Evolutionary conservation across 2,329 filamentous ascomycete genomes (phyloP), one percentile per base, ranked within the genome.

Genomic region (Colletotrichum australisinense): DNA sequence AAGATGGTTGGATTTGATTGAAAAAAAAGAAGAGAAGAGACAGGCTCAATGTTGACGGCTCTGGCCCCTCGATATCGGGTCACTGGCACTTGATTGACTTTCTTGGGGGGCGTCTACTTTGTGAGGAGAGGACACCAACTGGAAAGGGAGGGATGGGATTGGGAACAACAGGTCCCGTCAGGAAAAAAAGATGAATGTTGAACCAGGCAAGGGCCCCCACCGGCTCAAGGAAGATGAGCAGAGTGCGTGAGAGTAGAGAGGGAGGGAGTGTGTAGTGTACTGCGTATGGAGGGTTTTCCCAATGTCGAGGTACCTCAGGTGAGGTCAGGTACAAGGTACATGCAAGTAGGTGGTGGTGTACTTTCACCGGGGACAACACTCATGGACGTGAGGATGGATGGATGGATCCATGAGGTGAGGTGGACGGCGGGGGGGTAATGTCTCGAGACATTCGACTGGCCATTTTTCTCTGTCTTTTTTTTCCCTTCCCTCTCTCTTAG

Each of bases 111-210:
- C 52, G 52, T 65, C 49, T 42, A 63, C 53, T 63, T 69, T 72
- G 66, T 64, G 63, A 69, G 63, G 71, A 69, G 52, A 70, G 55
- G 55, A 70, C 63, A 65, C 32, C 49, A 65, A 65, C 63, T 57
- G n/a, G n/a, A 38, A 30, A 52, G 56, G 67, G 60, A 66, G 28
- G 71, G 60, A 49, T 59, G 60, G 55, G 70, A 73, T 69, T 69
- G 66, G 72, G 73, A 67, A 65, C 63, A 59, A 49, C 42, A 49
- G 42, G 63, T 55, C 67, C 53, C 24, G 67, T 49, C 67, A 67
- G 60, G 60, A 64, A 74, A 74, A 74, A 75, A 75, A 69, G 63
- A 66, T 62, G 74, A 75, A 69, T 75, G 74, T 75, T 75, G 74
- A 75, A 75, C 74, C 68, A 74, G 64, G 72, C 63, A 64, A 70